Conservation (phyloP, 768 basidiomycete species). For the Cystofilobasidium capitatum region DNA sequence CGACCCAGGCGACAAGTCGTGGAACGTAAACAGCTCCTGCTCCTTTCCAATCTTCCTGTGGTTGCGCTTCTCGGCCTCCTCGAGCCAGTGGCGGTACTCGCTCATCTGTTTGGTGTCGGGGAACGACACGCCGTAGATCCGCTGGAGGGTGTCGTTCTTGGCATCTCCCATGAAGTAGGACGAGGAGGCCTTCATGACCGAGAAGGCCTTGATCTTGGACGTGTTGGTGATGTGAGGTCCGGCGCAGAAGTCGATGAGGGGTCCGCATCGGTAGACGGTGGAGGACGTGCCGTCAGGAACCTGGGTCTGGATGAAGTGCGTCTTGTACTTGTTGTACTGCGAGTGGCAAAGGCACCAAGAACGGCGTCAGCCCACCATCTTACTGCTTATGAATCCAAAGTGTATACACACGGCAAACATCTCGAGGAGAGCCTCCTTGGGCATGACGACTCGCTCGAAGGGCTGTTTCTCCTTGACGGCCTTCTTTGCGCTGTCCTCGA, state of each 20-base stretch:
- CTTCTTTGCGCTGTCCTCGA: conserved; percentile 78
- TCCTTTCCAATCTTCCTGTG: conserved; percentile 95
- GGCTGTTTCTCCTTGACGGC: conserved; percentile 95
- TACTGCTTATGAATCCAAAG: no score
- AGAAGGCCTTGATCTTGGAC: conserved; percentile 91
- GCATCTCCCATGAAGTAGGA: conserved; percentile 95
- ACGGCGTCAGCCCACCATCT: no score
- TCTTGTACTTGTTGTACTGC: conserved; percentile 98
- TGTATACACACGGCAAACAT: conserved; percentile 72
- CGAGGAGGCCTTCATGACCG: conserved; percentile 94
- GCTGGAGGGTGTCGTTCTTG: conserved; percentile 85
- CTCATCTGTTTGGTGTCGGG: conserved; percentile 90
- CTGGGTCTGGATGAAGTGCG: conserved; percentile 87
- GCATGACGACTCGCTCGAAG: conserved; percentile 85
- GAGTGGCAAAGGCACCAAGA: no score
- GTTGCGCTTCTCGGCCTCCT: conserved; percentile 95
- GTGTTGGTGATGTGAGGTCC: conserved; percentile 98
- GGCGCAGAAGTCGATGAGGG: conserved; percentile 93
- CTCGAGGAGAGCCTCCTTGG: conserved; percentile 88
- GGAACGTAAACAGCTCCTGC: conserved; percentile 98
- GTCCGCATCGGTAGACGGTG: conserved; percentile 92
- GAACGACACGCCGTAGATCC: conserved; percentile 97
- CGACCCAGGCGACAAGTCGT: conserved; percentile 88
- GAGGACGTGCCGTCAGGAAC: conserved; percentile 92
- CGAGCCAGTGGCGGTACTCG: conserved; percentile 92